phyloP scores from a whole-genome alignment of 768 basidiomycete species.

The Naganishia kalamii region DNA sequence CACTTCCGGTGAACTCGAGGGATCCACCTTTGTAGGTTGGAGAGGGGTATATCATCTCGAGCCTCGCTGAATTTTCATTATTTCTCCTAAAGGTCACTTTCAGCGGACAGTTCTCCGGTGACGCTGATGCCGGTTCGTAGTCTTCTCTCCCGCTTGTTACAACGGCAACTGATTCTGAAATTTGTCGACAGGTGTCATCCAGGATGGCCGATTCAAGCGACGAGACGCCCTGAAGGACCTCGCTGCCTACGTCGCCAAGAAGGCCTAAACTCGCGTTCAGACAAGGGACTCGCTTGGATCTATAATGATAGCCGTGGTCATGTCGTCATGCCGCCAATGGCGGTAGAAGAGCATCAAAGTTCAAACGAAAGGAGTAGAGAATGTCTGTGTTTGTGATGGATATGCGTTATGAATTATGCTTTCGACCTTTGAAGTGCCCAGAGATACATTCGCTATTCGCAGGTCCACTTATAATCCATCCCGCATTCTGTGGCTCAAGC shows the following conservation, averaged over 20 bases:
- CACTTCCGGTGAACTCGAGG: constrained; percentile 33
- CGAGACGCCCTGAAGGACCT: constrained; percentile 40
- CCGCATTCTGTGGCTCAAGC: constrained; percentile 36
- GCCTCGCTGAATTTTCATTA: no score
- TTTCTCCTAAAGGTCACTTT: constrained; percentile 1
- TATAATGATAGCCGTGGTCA: neutral
- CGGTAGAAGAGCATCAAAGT: no score
- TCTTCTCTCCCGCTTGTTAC: neutral
- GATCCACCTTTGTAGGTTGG: constrained; percentile 37
- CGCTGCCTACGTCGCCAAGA: constrained; percentile 33
- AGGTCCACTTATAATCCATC: neutral
- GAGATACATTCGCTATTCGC: neutral
- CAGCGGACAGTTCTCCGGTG: constrained; percentile 32
- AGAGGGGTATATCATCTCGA: neutral
- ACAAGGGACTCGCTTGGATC: neutral
- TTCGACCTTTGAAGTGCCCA: no score
- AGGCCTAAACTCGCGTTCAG: neutral
- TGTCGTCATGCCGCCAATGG: neutral
- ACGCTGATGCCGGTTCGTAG: constrained; percentile 33
- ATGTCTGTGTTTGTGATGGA: neutral
- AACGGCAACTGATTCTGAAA: neutral
- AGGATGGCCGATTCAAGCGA: constrained; percentile 43
- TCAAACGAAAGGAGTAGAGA: no score
- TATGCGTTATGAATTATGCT: neutral
- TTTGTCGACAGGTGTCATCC: constrained; percentile 24